Conservation (phyloP, 805 yeast genomes). For the Lipomyces sp. region DNA sequence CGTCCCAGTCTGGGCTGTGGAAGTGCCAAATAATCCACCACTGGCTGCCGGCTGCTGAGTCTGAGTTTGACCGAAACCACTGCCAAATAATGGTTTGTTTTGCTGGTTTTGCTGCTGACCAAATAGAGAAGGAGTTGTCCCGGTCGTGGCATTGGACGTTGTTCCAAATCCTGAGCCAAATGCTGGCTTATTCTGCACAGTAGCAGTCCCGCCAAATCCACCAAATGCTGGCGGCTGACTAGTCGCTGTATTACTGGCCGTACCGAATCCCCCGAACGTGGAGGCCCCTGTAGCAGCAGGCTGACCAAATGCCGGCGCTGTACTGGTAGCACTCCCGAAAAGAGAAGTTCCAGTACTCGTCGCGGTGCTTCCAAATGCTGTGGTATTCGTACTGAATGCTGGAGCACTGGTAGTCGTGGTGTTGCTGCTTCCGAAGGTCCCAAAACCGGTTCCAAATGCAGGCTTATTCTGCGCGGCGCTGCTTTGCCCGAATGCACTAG, state of each 20-base stretch:
- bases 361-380: conserved; percentile 50
- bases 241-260: conserved; percentile 39
- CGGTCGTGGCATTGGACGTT: conserved; percentile 38
- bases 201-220: conserved; percentile 36
- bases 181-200: conserved; percentile 34
- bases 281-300: conserved; percentile 14
- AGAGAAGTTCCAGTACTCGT: conserved; percentile 36
- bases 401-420: conserved; percentile 35
- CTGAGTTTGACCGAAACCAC: conserved; percentile 26
- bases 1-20: conserved; percentile 21
- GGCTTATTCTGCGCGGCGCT: conserved; percentile 34
- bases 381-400: conserved; percentile 40
- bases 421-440: conserved; percentile 43
- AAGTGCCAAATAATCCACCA: conserved; percentile 51
- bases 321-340: conserved; percentile 24
- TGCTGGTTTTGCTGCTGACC: conserved; percentile 33
- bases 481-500: conserved; percentile 44
- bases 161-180: conserved; percentile 45
- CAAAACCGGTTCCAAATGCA: conserved; percentile 33
- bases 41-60: conserved; percentile 30
- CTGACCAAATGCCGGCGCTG: conserved; percentile 33
- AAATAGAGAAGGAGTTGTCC: conserved; percentile 26
- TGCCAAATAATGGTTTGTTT: conserved; percentile 30
- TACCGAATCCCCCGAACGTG: conserved; percentile 49
- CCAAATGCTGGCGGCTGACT: conserved; percentile 39